A percentile compares a stretch with the other conserved stretches of the same genome.
Conservation (phyloP, 1,284 basidiomycete species). For the Ceratobasidium sp. region DNA sequence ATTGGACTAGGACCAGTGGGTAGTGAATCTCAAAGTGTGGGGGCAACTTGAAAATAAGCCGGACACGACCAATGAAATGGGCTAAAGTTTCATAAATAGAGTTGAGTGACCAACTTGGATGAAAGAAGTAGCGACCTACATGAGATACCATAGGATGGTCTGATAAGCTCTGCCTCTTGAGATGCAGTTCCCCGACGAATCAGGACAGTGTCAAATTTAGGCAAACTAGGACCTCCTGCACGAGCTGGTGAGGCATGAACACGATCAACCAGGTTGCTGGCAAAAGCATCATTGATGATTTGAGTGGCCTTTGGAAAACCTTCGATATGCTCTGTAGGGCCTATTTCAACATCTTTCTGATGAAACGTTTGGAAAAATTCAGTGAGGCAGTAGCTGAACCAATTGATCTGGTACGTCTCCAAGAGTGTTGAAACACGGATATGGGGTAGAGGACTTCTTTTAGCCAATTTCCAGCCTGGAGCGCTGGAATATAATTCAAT, state of each 20-base stretch:
- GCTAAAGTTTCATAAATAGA: background rate
- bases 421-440: background rate
- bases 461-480: conserved; percentile 16
- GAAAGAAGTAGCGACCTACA: background rate
- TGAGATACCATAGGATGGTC: background rate
- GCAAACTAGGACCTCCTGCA: background rate
- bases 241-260: background rate
- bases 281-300: conserved; percentile 1
- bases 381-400: background rate
- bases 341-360: background rate
- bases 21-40: background rate
- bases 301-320: background rate
- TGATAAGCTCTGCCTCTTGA: background rate
- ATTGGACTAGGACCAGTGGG: background rate
- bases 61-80: background rate
- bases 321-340: background rate
- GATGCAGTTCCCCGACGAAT: background rate
- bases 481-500: background rate
- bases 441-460: conserved; percentile 11
- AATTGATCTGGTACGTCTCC: background rate
- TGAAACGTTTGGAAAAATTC: background rate
- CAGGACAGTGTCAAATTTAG: background rate
- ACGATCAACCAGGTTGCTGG: background rate
- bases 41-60: conserved; percentile 14
- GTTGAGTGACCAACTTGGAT: background rate